Evolutionary conservation across 441 rosid genomes (phyloP), one percentile per base, ranked within the genome.

Genomic region (Pelargonium myrrhifolium): DNA sequence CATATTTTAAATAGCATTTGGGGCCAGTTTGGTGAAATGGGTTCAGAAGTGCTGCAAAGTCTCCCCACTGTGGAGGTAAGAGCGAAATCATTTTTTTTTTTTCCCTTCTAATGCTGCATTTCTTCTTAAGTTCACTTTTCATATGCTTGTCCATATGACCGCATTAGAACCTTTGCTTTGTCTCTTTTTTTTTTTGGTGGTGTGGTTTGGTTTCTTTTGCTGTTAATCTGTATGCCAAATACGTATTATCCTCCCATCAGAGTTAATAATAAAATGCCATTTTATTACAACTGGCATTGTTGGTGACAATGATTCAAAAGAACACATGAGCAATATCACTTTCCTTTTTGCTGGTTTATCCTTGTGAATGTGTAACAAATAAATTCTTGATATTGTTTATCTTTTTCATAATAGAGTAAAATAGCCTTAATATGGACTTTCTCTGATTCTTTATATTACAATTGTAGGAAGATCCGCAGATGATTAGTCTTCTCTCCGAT

Each of bases 21-120:
- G 66, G 70, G 24, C 68, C 71, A 70, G 64, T 71, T 71, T 66
- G 67, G 65, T 62, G 76, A 74, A 71, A 74, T 72, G 69, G 71
- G 56, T 77, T 81, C 74, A 60, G 76, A 75, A 72, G 66, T 65
- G 65, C 71, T 66, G 72, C 85, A 70, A 67, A 69, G 66, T 64
- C 78, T 75, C 71, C 67, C 69, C 68, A 62, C 39, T 40, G 65
- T 71, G 62, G 86, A 85, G 90, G 97, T 89, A 84, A 79, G 22
- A 63, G 11, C 42, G 55, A 39, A 55, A 15, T 26, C 15, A 21
- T 62, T 70, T 45, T 49, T n/a, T 17, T 35, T 17, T 40, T 71
- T 63, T 15, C 14, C 26, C 12, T 40, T 71, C 49, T 3, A 59
- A 59, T 59, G 35, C 62, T 59, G 62, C 22, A 21, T 59, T 59